Conservation (phyloP, 2,329 filamentous ascomycete species). For the Trichothecium sympodiale region DNA sequence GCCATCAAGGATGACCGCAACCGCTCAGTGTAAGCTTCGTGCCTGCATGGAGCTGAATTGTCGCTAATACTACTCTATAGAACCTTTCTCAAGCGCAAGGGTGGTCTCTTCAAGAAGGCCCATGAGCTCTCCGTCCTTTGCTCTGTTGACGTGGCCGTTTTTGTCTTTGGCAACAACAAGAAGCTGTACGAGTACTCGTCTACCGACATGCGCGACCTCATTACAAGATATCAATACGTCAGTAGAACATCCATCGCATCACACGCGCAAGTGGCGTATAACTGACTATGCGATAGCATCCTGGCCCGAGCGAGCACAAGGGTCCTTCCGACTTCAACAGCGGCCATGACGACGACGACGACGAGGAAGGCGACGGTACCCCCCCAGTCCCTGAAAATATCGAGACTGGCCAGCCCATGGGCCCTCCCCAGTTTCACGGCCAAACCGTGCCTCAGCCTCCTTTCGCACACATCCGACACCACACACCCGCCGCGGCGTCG, state of each 20-base stretch:
- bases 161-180: constrained; percentile 98
- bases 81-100: constrained; percentile 97
- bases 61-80: constrained; percentile 32
- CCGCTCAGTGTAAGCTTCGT: constrained; percentile 77
- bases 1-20: constrained; percentile 98
- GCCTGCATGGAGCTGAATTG: constrained; percentile 1
- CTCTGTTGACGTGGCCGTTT: constrained; percentile 95
- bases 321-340: constrained; percentile 87
- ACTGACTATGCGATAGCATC: constrained; percentile 51
- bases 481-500: constrained; percentile 77
- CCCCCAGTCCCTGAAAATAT: constrained; percentile 56
- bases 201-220: constrained; percentile 80
- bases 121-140: constrained; percentile 97
- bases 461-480: constrained; percentile 75
- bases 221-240: constrained; percentile 85
- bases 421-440: constrained; percentile 4
- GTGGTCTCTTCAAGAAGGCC: constrained; percentile 97
- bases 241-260: constrained; percentile 24
- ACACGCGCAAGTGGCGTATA: constrained; percentile 1
- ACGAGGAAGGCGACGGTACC: constrained; percentile 58
- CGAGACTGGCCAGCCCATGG: constrained; percentile 40
- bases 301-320: constrained; percentile 89
- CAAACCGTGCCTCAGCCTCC: constrained; percentile 32
- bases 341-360: constrained; percentile 76
- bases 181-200: constrained; percentile 98